A percentile compares a stretch with the other conserved stretches of the same genome.
Conservation (phyloP, 768 basidiomycete species). For the Suillus tomentosus region DNA sequence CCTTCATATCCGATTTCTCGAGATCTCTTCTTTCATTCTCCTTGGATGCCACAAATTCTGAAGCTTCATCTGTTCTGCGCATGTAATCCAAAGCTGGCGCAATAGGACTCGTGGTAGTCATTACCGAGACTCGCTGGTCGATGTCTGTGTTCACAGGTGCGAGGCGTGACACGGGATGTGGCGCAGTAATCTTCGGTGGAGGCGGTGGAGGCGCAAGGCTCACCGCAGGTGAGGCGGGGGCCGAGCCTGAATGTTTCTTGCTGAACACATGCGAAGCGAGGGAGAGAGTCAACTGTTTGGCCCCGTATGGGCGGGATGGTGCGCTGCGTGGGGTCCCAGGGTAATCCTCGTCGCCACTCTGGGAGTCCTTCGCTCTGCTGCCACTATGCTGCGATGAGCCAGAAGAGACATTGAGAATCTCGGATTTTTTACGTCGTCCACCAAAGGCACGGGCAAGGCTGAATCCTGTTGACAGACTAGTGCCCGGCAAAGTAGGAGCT, state of each 20-base stretch:
- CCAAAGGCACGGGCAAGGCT: slow-evolving; percentile 34
- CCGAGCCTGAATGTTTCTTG: slow-evolving; percentile 33
- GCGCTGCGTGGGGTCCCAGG: slow-evolving; percentile 15
- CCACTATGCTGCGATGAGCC: slow-evolving; percentile 21
- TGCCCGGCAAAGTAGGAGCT: slow-evolving; percentile 24
- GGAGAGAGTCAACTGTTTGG: slow-evolving; percentile 40
- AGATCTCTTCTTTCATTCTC: slow-evolving; percentile 33
- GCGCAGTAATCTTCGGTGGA: slow-evolving; percentile 37
- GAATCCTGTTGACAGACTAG: slow-evolving; percentile 26
- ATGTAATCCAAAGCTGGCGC: slow-evolving; percentile 61
- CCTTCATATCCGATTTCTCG: slow-evolving; percentile 52
- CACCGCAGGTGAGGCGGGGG: slow-evolving; percentile 34
- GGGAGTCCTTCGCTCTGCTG: slow-evolving; percentile 22
- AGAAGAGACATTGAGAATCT: slow-evolving; percentile 22
- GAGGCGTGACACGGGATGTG: slow-evolving; percentile 28
- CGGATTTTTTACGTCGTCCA: slow-evolving; percentile 37
- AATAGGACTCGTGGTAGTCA: slow-evolving; percentile 56
- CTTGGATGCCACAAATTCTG: slow-evolving; percentile 22
- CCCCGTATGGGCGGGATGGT: slow-evolving; percentile 27
- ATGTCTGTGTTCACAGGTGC: slow-evolving; percentile 23
- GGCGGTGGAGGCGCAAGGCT: slow-evolving; percentile 35
- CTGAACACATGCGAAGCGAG: slow-evolving; percentile 52
- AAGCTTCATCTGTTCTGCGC: slow-evolving; percentile 39
- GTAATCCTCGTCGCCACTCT: slow-evolving; percentile 20
- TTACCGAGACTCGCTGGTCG: slow-evolving; percentile 51